A percentile compares a stretch with the other conserved stretches of the same genome.
Evolutionary conservation across 179 eudicot genomes (phyloP).

Genomic region (Drosera spatulata): DNA sequence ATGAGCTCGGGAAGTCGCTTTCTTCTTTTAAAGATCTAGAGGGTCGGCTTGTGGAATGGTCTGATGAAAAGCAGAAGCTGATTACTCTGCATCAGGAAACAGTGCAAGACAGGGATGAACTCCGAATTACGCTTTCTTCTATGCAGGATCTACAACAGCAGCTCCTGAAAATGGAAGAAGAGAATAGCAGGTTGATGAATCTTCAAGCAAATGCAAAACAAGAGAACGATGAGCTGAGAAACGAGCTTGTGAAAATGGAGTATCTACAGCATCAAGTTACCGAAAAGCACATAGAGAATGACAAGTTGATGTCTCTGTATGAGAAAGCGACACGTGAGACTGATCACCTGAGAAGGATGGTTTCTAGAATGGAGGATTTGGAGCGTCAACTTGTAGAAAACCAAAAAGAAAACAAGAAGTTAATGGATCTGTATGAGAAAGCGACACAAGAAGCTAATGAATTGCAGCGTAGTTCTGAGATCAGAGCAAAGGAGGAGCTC

Average conservation of each 20-base stretch:
- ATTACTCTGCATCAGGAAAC: slow-evolving; percentile 50
- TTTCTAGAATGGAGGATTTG: slow-evolving; percentile 19
- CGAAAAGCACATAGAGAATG: slow-evolving; percentile 63
- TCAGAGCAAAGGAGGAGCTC: slow-evolving; percentile 24
- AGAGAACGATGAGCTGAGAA: slow-evolving; percentile 41
- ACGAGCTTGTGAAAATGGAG: slow-evolving; percentile 14
- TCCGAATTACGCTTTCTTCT: neutral
- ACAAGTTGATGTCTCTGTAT: slow-evolving; percentile 45
- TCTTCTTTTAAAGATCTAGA: slow-evolving; percentile 21
- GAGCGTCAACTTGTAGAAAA: slow-evolving; percentile 42
- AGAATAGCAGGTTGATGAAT: slow-evolving; percentile 44
- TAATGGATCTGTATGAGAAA: slow-evolving; percentile 49
- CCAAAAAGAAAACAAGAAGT: slow-evolving; percentile 60
- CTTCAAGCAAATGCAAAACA: slow-evolving; percentile 60
- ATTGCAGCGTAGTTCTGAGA: slow-evolving; percentile 2
- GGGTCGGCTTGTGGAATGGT: slow-evolving; percentile 44
- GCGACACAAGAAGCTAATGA: slow-evolving; percentile 2
- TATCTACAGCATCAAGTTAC: slow-evolving; percentile 35
- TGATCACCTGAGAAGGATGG: slow-evolving; percentile 31
- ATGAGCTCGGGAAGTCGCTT: slow-evolving; percentile 64
- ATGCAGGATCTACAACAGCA: slow-evolving; percentile 29
- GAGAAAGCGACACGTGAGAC: slow-evolving; percentile 61
- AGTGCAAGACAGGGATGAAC: slow-evolving; percentile 73
- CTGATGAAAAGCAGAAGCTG: slow-evolving; percentile 57
- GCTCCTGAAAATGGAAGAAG: slow-evolving; percentile 55